Percentiles rank a stretch among this genome's conserved stretches.
Evolutionary conservation across 163 green algal species (phyloP).

Genomic region (Chlamydomonas reinhardtii): DNA sequence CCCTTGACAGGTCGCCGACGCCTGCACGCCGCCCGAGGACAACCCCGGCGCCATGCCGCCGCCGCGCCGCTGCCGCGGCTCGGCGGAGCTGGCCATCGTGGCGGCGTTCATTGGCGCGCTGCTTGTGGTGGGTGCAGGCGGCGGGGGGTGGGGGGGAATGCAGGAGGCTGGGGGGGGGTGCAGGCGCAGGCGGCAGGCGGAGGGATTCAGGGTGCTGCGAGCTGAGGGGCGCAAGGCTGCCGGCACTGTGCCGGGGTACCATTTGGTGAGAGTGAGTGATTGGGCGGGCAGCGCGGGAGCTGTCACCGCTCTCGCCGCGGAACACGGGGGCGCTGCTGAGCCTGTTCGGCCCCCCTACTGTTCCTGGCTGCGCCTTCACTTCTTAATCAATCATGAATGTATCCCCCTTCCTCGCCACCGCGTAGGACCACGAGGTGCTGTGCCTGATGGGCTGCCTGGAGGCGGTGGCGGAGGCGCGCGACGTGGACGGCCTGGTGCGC

Average conservation of each 20-base stretch:
- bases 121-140: not conserved
- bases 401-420: no score
- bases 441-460: constrained; percentile 31
- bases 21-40: constrained; percentile 29
- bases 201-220: no score
- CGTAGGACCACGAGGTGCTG: constrained; percentile 35
- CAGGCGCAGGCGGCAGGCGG: no score
- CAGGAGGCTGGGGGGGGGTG: not conserved
- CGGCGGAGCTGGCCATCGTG: constrained; percentile 34
- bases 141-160: not conserved
- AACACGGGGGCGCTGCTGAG: no score
- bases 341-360: no score
- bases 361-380: no score
- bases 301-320: no score
- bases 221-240: no score
- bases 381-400: no score
- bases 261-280: no score
- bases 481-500: constrained; percentile 36
- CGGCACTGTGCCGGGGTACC: no score
- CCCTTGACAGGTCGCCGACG: constrained; percentile 37
- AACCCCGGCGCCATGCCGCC: constrained; percentile 18
- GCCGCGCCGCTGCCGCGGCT: not conserved
- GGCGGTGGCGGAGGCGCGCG: constrained; percentile 16
- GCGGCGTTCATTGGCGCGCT: constrained; percentile 13
- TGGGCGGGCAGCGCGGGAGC: no score